These are phyloP conservation scores for Podila epigama DNA, from an alignment of 192 early-diverging fungal species.

Conservation along the genomic window DNA sequence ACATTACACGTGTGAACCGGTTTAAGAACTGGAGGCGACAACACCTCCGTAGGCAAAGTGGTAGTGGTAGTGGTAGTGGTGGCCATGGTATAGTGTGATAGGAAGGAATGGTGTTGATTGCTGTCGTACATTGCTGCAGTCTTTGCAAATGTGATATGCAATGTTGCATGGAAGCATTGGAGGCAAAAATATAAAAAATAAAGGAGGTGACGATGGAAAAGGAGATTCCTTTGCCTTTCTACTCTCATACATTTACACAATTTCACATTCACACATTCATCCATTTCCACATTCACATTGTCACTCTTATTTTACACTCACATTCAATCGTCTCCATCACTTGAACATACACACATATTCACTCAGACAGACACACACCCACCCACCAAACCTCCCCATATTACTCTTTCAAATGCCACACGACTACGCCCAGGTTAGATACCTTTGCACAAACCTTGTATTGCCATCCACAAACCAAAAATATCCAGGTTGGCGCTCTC, in stretches of 20 bases:
- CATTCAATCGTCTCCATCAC: not conserved
- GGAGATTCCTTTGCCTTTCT: not conserved
- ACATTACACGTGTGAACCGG: conserved; percentile 44
- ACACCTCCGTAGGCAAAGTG: not conserved
- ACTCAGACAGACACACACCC: too few relatives aligned
- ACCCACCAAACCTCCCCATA: too few relatives aligned
- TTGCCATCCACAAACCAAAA: not conserved
- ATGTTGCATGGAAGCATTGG: too few relatives aligned
- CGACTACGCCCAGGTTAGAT: conserved; percentile 29
- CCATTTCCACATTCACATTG: not conserved
- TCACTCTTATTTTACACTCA: not conserved
- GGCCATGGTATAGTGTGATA: too few relatives aligned
- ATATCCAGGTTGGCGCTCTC: not conserved
- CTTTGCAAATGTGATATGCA: too few relatives aligned
- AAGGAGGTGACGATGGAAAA: too few relatives aligned
- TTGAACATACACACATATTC: not conserved
- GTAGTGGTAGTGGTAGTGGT: not conserved
- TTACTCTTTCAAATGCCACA: conserved; percentile 10
- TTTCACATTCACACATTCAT: too few relatives aligned
- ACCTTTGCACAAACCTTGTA: not conserved
- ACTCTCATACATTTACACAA: not conserved
- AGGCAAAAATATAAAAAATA: too few relatives aligned
- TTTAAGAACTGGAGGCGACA: conserved; percentile 5
- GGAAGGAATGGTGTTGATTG: too few relatives aligned
- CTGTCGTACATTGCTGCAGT: too few relatives aligned